A percentile compares a stretch with the other conserved stretches of the same genome.
Evolutionary conservation across 2,329 filamentous ascomycete genomes (phyloP).

Genomic region (Penicillium sp.): DNA sequence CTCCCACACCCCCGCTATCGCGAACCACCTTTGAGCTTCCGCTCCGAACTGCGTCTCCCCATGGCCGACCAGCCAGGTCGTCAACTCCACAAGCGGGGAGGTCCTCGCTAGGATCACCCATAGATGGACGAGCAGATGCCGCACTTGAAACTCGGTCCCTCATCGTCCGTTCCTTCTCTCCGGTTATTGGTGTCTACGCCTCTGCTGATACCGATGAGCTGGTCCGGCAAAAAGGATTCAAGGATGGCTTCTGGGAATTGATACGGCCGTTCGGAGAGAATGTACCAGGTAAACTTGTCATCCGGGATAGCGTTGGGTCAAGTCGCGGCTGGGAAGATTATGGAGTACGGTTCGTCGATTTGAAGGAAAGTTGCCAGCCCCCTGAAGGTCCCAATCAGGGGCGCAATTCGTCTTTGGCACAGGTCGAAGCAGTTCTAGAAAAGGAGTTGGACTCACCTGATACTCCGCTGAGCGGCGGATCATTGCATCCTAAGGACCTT

Average conservation of each 20-base stretch:
- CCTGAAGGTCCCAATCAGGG: conserved; percentile 45
- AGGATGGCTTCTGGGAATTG: conserved; percentile 80
- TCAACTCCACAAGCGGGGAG: conserved; percentile 56
- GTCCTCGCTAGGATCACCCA: conserved; percentile 49
- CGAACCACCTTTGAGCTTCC: conserved; percentile 70
- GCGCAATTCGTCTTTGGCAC: conserved; percentile 47
- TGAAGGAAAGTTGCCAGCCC: conserved; percentile 54
- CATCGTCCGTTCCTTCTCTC: conserved; percentile 84
- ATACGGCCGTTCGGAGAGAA: conserved; percentile 89
- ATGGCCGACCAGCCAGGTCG: conserved; percentile 63
- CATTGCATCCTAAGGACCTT: conserved; percentile 37
- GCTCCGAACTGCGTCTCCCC: conserved; percentile 71
- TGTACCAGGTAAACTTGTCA: conserved; percentile 83
- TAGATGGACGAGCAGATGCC: conserved; percentile 59
- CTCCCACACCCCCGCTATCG: conserved; percentile 57
- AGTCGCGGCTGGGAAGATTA: conserved; percentile 88
- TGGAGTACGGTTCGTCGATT: conserved; percentile 79
- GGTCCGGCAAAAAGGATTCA: conserved; percentile 81
- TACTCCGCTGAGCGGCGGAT: conserved; percentile 45
- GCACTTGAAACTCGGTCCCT: conserved; percentile 65
- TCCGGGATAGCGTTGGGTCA: conserved; percentile 86
- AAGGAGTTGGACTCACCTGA: conserved; percentile 79
- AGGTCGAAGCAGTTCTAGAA: conserved; percentile 81
- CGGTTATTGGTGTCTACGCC: conserved; percentile 84
- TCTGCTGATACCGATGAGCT: conserved; percentile 84